Percentiles rank a stretch among this genome's conserved stretches.
phyloP scores from a whole-genome alignment of 2,329 filamentous ascomycete genomes.

The Chalara sp. region DNA sequence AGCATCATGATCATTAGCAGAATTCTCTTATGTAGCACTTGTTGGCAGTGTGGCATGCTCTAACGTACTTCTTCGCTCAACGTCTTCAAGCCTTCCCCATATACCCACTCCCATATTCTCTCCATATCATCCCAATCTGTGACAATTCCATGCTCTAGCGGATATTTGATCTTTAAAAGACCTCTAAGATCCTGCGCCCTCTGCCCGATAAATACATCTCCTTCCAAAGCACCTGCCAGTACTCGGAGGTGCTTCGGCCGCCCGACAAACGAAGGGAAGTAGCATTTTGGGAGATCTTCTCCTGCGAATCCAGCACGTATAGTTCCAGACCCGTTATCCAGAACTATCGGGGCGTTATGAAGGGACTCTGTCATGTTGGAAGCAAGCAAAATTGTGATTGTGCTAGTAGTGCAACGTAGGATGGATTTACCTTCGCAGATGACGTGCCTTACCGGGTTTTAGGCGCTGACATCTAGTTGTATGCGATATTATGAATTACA shows the following conservation, averaged over 20 bases:
- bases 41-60: too few relatives aligned
- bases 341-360: slow-evolving; percentile 96
- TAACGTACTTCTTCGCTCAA: slow-evolving; percentile 82
- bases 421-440: too few relatives aligned
- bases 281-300: slow-evolving; percentile 92
- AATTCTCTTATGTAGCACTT: background rate
- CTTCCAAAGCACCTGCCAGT: slow-evolving; percentile 91
- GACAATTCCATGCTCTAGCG: slow-evolving; percentile 94
- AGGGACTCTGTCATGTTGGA: slow-evolving; percentile 58
- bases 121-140: slow-evolving; percentile 99
- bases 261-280: slow-evolving; percentile 95
- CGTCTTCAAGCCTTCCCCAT: slow-evolving; percentile 91
- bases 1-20: slow-evolving; percentile 4
- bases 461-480: too few relatives aligned
- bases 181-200: slow-evolving; percentile 83
- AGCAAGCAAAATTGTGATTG: background rate
- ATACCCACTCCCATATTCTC: slow-evolving; percentile 97
- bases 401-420: too few relatives aligned
- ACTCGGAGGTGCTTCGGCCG: slow-evolving; percentile 92
- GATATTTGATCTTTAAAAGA: slow-evolving; percentile 90
- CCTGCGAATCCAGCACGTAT: slow-evolving; percentile 96
- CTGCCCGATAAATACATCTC: slow-evolving; percentile 93
- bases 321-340: slow-evolving; percentile 97
- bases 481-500: too few relatives aligned
- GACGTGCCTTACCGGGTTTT: too few relatives aligned